phyloP scores from a whole-genome alignment of 177 flowering plant genomes.

The Vitis hybrid region DNA sequence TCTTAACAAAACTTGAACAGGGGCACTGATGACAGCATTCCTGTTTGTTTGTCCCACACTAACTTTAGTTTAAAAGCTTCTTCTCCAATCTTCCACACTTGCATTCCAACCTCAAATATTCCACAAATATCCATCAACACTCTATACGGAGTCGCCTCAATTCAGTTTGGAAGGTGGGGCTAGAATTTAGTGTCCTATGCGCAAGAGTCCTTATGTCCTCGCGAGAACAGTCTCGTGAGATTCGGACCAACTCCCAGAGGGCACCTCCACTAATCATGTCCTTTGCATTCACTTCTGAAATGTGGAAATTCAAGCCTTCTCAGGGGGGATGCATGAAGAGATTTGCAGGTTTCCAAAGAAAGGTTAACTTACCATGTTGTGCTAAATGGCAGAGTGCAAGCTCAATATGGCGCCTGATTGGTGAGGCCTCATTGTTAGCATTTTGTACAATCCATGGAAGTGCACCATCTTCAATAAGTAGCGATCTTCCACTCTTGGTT shows the following conservation, averaged over 20 bases:
- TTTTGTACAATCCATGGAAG: slow-evolving; percentile 94
- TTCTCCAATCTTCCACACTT: background rate
- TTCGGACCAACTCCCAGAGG: slow-evolving; percentile 90
- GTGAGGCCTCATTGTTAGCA: slow-evolving; percentile 85
- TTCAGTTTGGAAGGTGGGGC: slow-evolving; percentile 75
- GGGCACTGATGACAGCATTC: background rate
- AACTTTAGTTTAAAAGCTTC: background rate
- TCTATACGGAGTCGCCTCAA: slow-evolving; percentile 64
- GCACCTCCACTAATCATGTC: slow-evolving; percentile 93
- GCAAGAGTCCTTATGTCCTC: slow-evolving; percentile 91
- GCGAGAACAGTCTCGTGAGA: slow-evolving; percentile 81
- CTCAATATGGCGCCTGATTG: slow-evolving; percentile 87
- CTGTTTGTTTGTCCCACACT: background rate
- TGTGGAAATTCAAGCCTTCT: background rate
- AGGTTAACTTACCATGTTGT: slow-evolving; percentile 62
- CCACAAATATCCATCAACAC: slow-evolving; percentile 19
- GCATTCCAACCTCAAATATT: background rate
- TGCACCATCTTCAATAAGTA: slow-evolving; percentile 88
- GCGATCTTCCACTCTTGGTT: slow-evolving; percentile 65
- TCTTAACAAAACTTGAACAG: background rate
- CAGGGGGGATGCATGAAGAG: background rate
- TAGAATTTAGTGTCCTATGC: slow-evolving; percentile 54
- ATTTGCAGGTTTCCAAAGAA: slow-evolving; percentile 1
- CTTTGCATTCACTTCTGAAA: slow-evolving; percentile 79
- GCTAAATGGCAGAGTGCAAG: slow-evolving; percentile 99